Percentiles rank a stretch among this genome's conserved stretches.
Evolutionary conservation across 352 stramenopile species (phyloP).

Genomic region (Phytophthora sansomeana): DNA sequence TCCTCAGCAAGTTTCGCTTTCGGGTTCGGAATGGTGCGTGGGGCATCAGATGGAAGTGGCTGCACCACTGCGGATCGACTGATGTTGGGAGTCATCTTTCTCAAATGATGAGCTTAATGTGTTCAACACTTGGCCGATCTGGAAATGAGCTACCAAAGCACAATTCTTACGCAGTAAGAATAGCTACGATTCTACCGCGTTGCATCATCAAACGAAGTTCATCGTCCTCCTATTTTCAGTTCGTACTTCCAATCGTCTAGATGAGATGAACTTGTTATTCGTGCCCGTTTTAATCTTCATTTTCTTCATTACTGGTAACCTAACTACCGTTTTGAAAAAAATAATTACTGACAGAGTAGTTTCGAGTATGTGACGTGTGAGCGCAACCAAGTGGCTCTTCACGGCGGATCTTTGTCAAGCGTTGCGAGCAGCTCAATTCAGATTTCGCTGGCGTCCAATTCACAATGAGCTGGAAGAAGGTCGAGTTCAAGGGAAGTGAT

Average conservation of each 20-base stretch:
- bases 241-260: conserved; percentile 20
- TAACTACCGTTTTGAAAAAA: too few relatives aligned
- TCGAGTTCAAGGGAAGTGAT: conserved; percentile 66
- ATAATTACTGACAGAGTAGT: neutral
- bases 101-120: neutral
- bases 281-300: neutral
- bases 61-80: conserved; percentile 18
- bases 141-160: conserved; percentile 10
- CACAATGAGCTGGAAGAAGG: conserved; percentile 58
- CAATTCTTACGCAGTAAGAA: conserved; percentile 19
- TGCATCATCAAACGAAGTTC: conserved; percentile 9
- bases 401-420: conserved; percentile 31
- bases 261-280: conserved; percentile 26
- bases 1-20: conserved; percentile 21
- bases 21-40: conserved; percentile 11
- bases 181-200: neutral
- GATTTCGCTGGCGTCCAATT: neutral
- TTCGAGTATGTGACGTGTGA: conserved; percentile 18
- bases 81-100: conserved; percentile 7
- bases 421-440: conserved; percentile 10
- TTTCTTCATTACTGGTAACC: neutral
- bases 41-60: conserved; percentile 23
- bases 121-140: neutral
- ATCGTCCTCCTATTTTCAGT: conserved; percentile 34
- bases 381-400: conserved; percentile 24